Evolutionary conservation across 2,329 filamentous ascomycete genomes (phyloP), one percentile per base, ranked within the genome.

Genomic region (Xylariaceae sp.): DNA sequence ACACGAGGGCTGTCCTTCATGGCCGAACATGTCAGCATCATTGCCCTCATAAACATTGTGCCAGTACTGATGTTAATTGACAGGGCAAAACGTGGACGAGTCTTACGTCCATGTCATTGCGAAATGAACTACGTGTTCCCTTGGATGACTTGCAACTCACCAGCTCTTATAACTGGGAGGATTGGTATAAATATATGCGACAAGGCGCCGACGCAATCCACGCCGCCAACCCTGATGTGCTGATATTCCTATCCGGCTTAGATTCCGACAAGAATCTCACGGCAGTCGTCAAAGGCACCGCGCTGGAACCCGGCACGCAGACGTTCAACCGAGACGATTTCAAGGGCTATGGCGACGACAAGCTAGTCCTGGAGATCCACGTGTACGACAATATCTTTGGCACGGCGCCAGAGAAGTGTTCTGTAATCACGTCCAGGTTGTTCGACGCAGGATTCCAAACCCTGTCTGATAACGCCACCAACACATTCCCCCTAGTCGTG

Each of bases 301-400:
- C 76, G 1, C 74, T 84, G 0, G 72, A 75, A 3, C 78, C 79
- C 0, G 75, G 78, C 7, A 77, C 73, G 6, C 69, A 59, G 4
- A 76, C 62, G 0, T 85, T 85, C 66, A 72, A 68, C 50, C 67
- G 74, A 3, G 68, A 67, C 37, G 77, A 81, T 59, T 85, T 83
- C 62, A 61, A 71, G 0, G 77, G 74, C 0, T 82, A 79, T 64
- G 73, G 70, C 2, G 70, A 82, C 5, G 70, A 82, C 63, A 85
- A 85, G 70, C 71, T 85, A 0, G 82, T 83, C 3, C 77, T 85
- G 1, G 83, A 86, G 69, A 71, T 86, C 7, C 83, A 86, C 74
- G 84, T 82, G 68, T 86, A 86, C 68, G 76, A 82, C 58, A 82
- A 77, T 59, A 69, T 71, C 35, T 30, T 64, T 2, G 61, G 62